Evolutionary conservation across 2,329 filamentous ascomycete species (phyloP), one percentile per base, ranked within the genome.

Genomic region (Fusarium citri): DNA sequence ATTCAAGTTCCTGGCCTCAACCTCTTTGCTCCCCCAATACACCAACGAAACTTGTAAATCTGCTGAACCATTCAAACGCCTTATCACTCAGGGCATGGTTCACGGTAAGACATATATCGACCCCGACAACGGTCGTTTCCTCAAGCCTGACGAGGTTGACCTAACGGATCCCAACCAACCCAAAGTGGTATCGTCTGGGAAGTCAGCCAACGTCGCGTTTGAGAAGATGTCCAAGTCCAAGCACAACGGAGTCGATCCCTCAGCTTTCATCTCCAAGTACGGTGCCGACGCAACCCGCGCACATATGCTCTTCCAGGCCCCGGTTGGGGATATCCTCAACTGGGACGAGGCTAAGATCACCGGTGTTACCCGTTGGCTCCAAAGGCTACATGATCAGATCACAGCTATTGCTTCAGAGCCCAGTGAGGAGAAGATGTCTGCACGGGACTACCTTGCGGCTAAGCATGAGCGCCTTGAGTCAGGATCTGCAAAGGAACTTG

Each of bases 181-280:
- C 2, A 83, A 84, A 56, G 86, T 96, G n/a, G 84, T 84, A 20
- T 84, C 86, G 0, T 92, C 89, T 0, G 88, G 89, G 6, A 80
- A 86, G 49, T 74, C 76, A 0, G 88, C 91, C 3, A 86, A 83
- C 28, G 80, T 94, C 20, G 90, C 88, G 2, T 97, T 87, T 73
- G 94, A 97, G 78, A 97, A 97, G 78, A 97, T 97, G 94, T 96
- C 92, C 41, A 97, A 97, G 81, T 97, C 93, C 74, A 97, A 97
- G 79, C 86, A 96, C 81, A 97, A 97, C 76, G 94, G 94, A 26
- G 93, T 97, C 9, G 93, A 97, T 76, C 94, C 94, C 0, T 89
- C 88, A 0, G 84, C 83, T 1, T 92, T 91, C 68, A 93, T 96
- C 60, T 81, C 85, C 10, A 89, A 88, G 71, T 91, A 96, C 73